Evolutionary conservation across 306 rosid species (phyloP).

Genomic region (Sicyos baderoa): DNA sequence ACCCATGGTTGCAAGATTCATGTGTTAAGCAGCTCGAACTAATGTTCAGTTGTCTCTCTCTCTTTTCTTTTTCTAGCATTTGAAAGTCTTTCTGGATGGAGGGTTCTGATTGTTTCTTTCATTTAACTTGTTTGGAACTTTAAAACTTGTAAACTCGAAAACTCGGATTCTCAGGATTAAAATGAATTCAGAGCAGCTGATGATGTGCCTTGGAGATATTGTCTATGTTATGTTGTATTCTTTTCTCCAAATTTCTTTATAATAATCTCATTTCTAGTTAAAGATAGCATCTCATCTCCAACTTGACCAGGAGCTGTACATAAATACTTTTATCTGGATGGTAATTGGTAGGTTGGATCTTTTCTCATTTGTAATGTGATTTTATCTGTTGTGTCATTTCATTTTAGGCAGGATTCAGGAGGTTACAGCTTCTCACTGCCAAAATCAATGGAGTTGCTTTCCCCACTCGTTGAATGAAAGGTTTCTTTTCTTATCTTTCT

Average conservation of each 20-base stretch:
- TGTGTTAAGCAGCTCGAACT: neutral
- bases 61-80: neutral
- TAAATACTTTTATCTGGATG: neutral
- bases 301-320: neutral
- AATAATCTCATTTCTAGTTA: neutral
- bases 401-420: neutral
- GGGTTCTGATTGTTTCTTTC: conserved; percentile 12
- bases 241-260: neutral
- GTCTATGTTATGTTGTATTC: neutral
- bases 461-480: neutral
- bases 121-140: neutral
- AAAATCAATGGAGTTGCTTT: neutral
- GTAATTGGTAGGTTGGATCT: neutral
- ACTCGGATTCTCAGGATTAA: neutral
- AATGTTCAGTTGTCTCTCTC: neutral
- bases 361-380: neutral
- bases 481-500: neutral
- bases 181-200: neutral
- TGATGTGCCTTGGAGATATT: conserved; percentile 1
- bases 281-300: neutral
- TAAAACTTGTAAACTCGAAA: neutral
- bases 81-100: conserved; percentile 1
- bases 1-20: neutral
- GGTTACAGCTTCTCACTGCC: neutral
- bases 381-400: no score